Conservation (phyloP, 768 basidiomycete species). For the Cystobasidium tubakii region DNA sequence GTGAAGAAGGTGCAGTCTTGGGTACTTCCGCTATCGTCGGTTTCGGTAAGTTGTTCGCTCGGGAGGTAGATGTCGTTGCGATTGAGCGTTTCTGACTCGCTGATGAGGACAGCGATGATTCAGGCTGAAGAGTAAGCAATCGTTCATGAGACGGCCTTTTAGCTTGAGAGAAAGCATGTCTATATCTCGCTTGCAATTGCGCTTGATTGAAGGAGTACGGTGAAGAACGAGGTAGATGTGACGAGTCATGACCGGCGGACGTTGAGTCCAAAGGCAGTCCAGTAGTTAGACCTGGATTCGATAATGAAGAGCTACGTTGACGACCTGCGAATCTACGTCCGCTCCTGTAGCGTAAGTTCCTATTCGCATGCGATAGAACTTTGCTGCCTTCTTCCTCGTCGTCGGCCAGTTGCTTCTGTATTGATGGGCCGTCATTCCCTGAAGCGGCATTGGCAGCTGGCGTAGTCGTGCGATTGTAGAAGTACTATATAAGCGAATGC, state of each 20-base stretch:
- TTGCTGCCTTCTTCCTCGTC: constrained; percentile 19
- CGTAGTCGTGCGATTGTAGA: not conserved
- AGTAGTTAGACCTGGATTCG: constrained; percentile 31
- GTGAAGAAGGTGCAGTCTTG: constrained; percentile 5
- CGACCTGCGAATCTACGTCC: constrained; percentile 12
- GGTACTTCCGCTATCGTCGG: not conserved
- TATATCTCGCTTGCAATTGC: constrained; percentile 24
- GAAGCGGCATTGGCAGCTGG: constrained; percentile 27
- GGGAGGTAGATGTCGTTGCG: not conserved
- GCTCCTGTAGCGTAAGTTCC: constrained; percentile 8
- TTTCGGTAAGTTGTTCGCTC: not conserved
- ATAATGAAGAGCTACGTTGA: constrained; percentile 8
- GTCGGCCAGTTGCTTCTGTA: not conserved
- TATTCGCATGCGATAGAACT: not conserved
- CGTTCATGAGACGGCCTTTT: constrained; percentile 4
- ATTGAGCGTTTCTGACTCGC: not conserved
- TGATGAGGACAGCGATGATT: not conserved
- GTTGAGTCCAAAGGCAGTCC: constrained; percentile 14
- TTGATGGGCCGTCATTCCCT: constrained; percentile 5
- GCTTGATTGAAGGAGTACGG: constrained; percentile 31
- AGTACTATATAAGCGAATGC: not conserved
- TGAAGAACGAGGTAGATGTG: constrained; percentile 26
- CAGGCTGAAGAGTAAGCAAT: not conserved
- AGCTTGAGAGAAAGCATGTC: constrained; percentile 36
- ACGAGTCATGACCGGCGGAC: not conserved